These are phyloP conservation scores for Recurvomyces mirabilis DNA, from an alignment of 495 filamentous ascomycete genomes.

Conservation along the genomic window DNA sequence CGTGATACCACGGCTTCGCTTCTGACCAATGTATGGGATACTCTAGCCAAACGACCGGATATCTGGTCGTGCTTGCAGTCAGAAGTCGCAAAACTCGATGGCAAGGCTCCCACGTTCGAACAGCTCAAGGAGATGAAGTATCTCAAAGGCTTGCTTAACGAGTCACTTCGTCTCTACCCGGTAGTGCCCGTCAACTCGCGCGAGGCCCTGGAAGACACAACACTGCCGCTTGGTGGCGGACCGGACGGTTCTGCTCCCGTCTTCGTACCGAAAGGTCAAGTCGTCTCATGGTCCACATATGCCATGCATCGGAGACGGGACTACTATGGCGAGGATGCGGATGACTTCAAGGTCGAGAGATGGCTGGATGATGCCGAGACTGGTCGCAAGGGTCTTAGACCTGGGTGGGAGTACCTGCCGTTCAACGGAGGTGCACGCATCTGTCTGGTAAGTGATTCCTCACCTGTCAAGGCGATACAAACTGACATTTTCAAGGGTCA, in stretches of 20 bases:
- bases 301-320: slow-evolving; percentile 29
- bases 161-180: slow-evolving; percentile 27
- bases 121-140: slow-evolving; percentile 28
- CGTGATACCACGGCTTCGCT: slow-evolving; percentile 36
- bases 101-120: slow-evolving; percentile 23
- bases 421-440: slow-evolving; percentile 34
- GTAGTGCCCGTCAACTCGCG: slow-evolving; percentile 28
- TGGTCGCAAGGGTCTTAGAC: slow-evolving; percentile 24
- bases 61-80: slow-evolving; percentile 23
- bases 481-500: slow-evolving; percentile 8
- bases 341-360: slow-evolving; percentile 29
- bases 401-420: slow-evolving; percentile 32
- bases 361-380: slow-evolving; percentile 25
- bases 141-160: slow-evolving; percentile 26
- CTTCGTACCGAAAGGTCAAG: slow-evolving; percentile 24
- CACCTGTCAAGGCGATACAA: neutral
- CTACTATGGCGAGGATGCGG: slow-evolving; percentile 28
- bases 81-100: slow-evolving; percentile 22
- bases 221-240: slow-evolving; percentile 29
- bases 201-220: slow-evolving; percentile 25
- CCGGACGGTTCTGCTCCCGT: slow-evolving; percentile 25
- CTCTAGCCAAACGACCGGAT: slow-evolving; percentile 22
- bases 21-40: slow-evolving; percentile 27
- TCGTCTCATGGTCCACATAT: slow-evolving; percentile 23
- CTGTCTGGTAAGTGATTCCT: slow-evolving; percentile 24